Evolutionary conservation across 1,139 yeast species (phyloP).

Genomic region (Pichia sp.): DNA sequence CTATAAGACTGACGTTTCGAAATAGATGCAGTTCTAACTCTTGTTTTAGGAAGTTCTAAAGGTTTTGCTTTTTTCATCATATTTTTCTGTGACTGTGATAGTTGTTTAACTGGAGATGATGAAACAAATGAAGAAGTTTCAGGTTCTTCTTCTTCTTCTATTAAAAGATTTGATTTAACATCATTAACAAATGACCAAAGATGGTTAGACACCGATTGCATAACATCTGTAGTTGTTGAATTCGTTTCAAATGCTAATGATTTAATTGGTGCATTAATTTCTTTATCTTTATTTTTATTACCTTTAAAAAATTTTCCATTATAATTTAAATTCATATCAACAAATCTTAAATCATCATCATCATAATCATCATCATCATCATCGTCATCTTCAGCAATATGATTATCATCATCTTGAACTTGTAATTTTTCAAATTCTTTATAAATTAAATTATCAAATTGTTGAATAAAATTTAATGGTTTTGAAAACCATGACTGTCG

Average conservation of each 20-base stretch:
- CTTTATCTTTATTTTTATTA: conserved; percentile 5
- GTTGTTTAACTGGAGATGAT: background rate
- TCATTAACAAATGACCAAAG: conserved; percentile 32
- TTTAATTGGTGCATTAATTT: conserved; percentile 24
- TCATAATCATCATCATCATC: background rate
- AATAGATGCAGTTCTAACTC: conserved; percentile 24
- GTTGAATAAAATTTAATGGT: conserved; percentile 60
- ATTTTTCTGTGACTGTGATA: too few species aligned
- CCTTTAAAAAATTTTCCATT: background rate
- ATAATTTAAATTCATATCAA: background rate
- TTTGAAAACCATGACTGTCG: conserved; percentile 39
- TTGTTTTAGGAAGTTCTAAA: conserved; percentile 3
- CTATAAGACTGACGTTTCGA: conserved; percentile 26
- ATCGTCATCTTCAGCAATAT: conserved; percentile 1
- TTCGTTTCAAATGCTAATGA: conserved; percentile 17
- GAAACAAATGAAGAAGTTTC: conserved; percentile 1
- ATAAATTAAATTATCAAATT: conserved; percentile 61
- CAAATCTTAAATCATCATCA: background rate
- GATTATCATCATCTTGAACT: conserved; percentile 30
- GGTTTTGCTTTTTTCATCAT: too few species aligned
- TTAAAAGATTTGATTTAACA: conserved; percentile 25
- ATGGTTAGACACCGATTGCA: conserved; percentile 28
- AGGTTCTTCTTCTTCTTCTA: conserved; percentile 12
- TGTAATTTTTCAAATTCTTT: conserved; percentile 56
- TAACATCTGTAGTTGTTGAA: conserved; percentile 20